Percentiles rank a stretch among this genome's conserved stretches.
phyloP scores from a whole-genome alignment of 2,329 filamentous ascomycete species.

The Aaosphaeria pasadenensis region DNA sequence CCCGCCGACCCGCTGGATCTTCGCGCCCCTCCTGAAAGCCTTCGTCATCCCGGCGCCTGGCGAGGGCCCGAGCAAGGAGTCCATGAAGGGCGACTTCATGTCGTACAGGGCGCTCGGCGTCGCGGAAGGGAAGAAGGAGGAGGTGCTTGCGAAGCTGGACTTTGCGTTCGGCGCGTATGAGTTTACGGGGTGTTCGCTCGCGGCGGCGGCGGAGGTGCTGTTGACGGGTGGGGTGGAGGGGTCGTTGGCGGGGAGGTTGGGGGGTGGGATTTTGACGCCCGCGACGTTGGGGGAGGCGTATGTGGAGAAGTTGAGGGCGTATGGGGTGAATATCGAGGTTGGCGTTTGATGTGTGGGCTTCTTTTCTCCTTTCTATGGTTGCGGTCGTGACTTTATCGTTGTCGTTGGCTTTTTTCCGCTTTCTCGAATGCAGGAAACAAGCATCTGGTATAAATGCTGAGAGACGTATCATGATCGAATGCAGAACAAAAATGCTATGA shows the following conservation, averaged over 20 bases:
- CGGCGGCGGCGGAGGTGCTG: conserved; percentile 63
- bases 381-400: too few relatives aligned
- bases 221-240: conserved; percentile 55
- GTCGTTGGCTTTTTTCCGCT: too few relatives aligned
- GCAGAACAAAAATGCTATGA: too few relatives aligned
- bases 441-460: too few relatives aligned
- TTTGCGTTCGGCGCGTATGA: conserved; percentile 63
- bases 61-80: conserved; percentile 43
- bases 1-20: conserved; percentile 50
- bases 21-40: conserved; percentile 25
- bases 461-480: too few relatives aligned
- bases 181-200: conserved; percentile 63
- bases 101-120: conserved; percentile 63
- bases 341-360: not conserved
- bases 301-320: conserved; percentile 59
- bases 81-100: conserved; percentile 57
- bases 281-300: conserved; percentile 67
- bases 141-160: conserved; percentile 55
- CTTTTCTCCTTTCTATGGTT: too few relatives aligned
- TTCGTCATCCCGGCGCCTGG: conserved; percentile 28
- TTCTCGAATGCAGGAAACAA: too few relatives aligned
- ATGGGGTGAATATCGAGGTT: conserved; percentile 57
- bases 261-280: conserved; percentile 69
- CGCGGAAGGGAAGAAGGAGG: conserved; percentile 50
- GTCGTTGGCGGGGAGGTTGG: conserved; percentile 51